Base-by-base conservation (phyloP, 257 asterid species). In the Plantago ovata region DNA sequence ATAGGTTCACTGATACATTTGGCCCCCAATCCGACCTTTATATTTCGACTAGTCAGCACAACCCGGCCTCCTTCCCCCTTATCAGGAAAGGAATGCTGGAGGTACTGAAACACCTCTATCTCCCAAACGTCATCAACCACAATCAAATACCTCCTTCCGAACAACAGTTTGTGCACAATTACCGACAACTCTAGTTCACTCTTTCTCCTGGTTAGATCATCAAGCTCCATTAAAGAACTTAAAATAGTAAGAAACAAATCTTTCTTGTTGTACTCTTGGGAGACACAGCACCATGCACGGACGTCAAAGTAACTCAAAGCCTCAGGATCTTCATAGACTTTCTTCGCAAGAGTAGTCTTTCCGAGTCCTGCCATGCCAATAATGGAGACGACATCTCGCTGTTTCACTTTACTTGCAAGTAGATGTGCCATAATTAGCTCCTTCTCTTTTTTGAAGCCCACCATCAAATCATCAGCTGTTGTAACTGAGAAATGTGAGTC, bases 341-440 rank as follows among this genome's bases (percentile, higher is more conserved):
- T n/a, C n/a, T 22, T 45, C 9, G 51, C 22, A 19, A 45, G 51
- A 15, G 51, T 45, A 4, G 51, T 45, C 11, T 45, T 45, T 10
- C 51, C 51, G 9, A 45, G 51, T 45, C 51, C 51, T 6, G 51
- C 21, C 51, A 45, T 45, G 51, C 51, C 51, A 12, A 45, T 45
- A 4, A 45, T 7, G 6, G 51, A 45, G 51, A 45, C 22, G 9
- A 45, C 51, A 45, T 45, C 51, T 45, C n/a, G 22, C 51, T 45
- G 51, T 12, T 13, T 42, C 0, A 0, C 1, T 12, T 13, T 7
- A 13, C 14, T 1, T 12, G 1, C 48, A 13, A 42, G 48, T 13
- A 3, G 18, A n/a, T n/a, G n/a, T 1, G 6, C 7, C 18, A 12
- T 42, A 0, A 42, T 11, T 3, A 2, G 48, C 48, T 0, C 16